These are phyloP conservation scores for Nigrospora osmanthi DNA, from an alignment of 2,329 filamentous ascomycete species.

Conservation along the genomic window DNA sequence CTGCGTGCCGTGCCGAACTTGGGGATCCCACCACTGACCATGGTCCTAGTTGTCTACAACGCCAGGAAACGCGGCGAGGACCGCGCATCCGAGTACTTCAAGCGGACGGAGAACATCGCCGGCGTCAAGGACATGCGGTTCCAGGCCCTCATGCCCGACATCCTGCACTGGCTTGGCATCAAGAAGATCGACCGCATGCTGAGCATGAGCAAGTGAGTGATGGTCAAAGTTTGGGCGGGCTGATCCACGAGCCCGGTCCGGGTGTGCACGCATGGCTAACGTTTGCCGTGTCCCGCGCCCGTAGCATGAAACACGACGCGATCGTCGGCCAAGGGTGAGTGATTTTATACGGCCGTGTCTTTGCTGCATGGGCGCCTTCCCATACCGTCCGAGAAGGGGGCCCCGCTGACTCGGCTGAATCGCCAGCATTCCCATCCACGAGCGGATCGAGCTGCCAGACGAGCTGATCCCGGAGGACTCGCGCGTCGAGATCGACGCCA, in stretches of 20 bases:
- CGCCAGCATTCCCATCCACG: slow-evolving; percentile 69
- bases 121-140: slow-evolving; percentile 97
- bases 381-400: background rate
- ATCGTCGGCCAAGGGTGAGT: slow-evolving; percentile 72
- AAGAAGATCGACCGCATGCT: slow-evolving; percentile 98
- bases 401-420: background rate
- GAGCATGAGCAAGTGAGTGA: slow-evolving; percentile 86
- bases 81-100: slow-evolving; percentile 87
- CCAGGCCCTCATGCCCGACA: slow-evolving; percentile 96
- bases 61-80: slow-evolving; percentile 73
- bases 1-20: too few relatives aligned
- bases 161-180: slow-evolving; percentile 96
- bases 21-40: background rate
- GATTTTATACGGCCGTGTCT: background rate
- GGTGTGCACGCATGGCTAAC: background rate
- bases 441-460: slow-evolving; percentile 86
- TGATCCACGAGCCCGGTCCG: too few relatives aligned
- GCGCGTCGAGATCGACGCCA: slow-evolving; percentile 96
- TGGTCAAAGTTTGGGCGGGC: too few relatives aligned
- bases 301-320: slow-evolving; percentile 82
- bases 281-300: slow-evolving; percentile 6
- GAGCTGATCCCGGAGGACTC: slow-evolving; percentile 92
- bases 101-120: slow-evolving; percentile 95
- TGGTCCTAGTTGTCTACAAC: slow-evolving; percentile 57
- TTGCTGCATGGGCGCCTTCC: too few relatives aligned